phyloP scores from a whole-genome alignment of 202 grass and related monocot species.

The Zoysia matrella region DNA sequence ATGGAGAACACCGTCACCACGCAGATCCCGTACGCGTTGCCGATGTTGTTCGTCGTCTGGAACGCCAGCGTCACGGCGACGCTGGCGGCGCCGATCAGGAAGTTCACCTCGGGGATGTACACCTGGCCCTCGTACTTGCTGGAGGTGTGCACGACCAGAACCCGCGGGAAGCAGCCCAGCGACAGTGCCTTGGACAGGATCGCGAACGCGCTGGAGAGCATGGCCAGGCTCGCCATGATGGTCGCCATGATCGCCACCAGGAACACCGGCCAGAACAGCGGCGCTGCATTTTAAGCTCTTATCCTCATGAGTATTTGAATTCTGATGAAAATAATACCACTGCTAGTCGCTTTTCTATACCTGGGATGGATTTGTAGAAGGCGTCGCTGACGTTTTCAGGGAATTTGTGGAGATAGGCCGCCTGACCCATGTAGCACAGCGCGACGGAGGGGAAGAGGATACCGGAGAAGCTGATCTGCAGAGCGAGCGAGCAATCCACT shows the following conservation, averaged over 20 bases:
- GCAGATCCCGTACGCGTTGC: conserved; percentile 66
- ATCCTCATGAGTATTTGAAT: too few species aligned
- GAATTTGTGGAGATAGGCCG: conserved; percentile 57
- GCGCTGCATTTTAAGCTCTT: conserved; percentile 11
- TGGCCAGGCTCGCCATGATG: conserved; percentile 66
- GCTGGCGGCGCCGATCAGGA: conserved; percentile 51
- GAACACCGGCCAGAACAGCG: conserved; percentile 58
- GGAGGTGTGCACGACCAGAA: conserved; percentile 70
- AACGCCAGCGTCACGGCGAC: conserved; percentile 53
- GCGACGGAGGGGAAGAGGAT: conserved; percentile 59
- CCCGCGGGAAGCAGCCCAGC: conserved; percentile 62
- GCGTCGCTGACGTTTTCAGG: conserved; percentile 42
- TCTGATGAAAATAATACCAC: too few species aligned
- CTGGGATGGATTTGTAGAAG: conserved; percentile 74
- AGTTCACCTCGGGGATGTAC: conserved; percentile 76
- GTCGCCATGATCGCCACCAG: conserved; percentile 56
- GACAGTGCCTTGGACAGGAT: conserved; percentile 58
- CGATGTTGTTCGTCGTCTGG: conserved; percentile 61
- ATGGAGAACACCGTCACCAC: conserved; percentile 56
- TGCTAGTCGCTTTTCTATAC: neutral
- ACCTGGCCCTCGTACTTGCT: conserved; percentile 66
- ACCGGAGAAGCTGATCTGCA: conserved; percentile 67
- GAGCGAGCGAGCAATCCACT: neutral
- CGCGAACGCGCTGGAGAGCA: conserved; percentile 59
- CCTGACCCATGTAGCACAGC: conserved; percentile 71